A percentile compares a stretch with the other conserved stretches of the same genome.
Conservation (phyloP, 1,284 basidiomycete species). For the Apiotrichum brassicae region DNA sequence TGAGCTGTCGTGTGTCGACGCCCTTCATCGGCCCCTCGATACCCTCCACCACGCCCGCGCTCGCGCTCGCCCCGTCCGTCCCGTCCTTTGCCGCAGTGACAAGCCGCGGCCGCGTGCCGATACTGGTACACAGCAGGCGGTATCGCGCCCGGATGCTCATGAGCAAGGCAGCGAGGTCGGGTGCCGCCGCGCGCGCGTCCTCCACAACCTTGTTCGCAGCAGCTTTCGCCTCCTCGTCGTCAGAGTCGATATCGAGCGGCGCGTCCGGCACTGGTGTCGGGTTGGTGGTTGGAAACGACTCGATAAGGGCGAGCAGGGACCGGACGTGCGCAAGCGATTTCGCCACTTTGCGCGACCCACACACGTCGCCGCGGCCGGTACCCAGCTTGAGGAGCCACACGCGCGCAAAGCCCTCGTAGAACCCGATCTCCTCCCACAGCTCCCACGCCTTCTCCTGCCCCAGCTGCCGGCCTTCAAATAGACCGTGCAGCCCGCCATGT, state of each 20-base stretch:
- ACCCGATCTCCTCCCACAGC: constrained; percentile 94
- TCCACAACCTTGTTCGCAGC: background rate
- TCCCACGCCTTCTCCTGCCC: constrained; percentile 89
- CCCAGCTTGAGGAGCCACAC: constrained; percentile 57
- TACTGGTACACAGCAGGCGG: constrained; percentile 70
- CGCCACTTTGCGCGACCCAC: constrained; percentile 7
- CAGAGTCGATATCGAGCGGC: constrained; percentile 3
- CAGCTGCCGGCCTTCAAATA: constrained; percentile 84
- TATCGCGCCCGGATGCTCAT: constrained; percentile 82
- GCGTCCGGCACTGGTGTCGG: constrained; percentile 46
- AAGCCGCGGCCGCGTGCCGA: constrained; percentile 63
- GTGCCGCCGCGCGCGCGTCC: constrained; percentile 26
- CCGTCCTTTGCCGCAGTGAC: constrained; percentile 23
- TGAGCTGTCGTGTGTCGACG: constrained; percentile 40
- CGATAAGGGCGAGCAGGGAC: constrained; percentile 64
- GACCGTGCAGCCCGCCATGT: constrained; percentile 81
- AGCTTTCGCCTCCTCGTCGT: background rate
- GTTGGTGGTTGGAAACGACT: constrained; percentile 69
- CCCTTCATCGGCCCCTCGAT: constrained; percentile 45
- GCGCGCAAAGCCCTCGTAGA: constrained; percentile 74
- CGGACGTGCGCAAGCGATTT: constrained; percentile 60
- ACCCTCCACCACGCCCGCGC: constrained; percentile 26
- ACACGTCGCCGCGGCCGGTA: constrained; percentile 16
- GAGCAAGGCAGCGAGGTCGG: constrained; percentile 62
- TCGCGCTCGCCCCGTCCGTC: background rate